These are phyloP conservation scores for Sporothrix brunneoviolacea DNA, from an alignment of 2,329 filamentous ascomycete genomes.

Conservation along the genomic window DNA sequence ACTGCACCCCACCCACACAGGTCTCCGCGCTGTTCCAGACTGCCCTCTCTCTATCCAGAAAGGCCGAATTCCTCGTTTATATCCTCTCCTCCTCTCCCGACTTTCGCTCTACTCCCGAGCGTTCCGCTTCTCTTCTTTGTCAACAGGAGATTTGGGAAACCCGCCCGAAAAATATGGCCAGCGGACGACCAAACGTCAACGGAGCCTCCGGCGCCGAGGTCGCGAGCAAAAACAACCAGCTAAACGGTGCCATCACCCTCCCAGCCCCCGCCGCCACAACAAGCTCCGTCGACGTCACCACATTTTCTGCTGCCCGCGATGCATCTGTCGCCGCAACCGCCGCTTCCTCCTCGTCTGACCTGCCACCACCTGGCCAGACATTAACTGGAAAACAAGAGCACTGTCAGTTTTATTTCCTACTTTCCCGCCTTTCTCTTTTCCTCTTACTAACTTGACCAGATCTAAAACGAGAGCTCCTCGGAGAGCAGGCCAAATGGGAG, in stretches of 20 bases:
- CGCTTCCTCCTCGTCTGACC: constrained; percentile 20
- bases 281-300: constrained; percentile 10
- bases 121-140: background rate
- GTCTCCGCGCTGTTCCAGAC: too few relatives aligned
- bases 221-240: background rate
- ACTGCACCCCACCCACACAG: too few relatives aligned
- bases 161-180: background rate
- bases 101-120: too few relatives aligned
- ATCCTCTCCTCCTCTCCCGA: too few relatives aligned
- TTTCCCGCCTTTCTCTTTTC: background rate
- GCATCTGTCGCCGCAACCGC: background rate
- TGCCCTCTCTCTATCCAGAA: too few relatives aligned
- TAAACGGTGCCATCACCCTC: background rate
- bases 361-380: constrained; percentile 36
- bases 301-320: background rate
- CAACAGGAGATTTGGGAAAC: too few relatives aligned
- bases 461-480: constrained; percentile 90
- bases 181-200: background rate
- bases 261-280: too few relatives aligned
- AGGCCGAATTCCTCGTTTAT: too few relatives aligned
- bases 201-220: too few relatives aligned
- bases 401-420: constrained; percentile 55
- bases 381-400: constrained; percentile 97
- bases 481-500: constrained; percentile 82
- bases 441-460: constrained; percentile 55